These are phyloP conservation scores for Falciphora oryzae DNA, from an alignment of 2,329 filamentous ascomycete species.

Conservation along the genomic window DNA sequence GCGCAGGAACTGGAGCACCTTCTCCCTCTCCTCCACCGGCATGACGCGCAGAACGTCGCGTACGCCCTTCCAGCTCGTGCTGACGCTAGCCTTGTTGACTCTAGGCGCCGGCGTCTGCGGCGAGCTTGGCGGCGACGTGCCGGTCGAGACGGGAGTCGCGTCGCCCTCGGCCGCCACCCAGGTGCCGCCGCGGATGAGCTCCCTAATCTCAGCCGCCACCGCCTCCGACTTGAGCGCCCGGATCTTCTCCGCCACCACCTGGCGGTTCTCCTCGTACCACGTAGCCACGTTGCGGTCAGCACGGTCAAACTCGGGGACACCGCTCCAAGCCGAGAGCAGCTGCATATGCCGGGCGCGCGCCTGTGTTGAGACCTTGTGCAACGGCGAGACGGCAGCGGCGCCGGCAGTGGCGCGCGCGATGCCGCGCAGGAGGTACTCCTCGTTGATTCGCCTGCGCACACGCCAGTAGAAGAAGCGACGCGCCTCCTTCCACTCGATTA, in stretches of 20 bases:
- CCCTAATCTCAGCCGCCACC: conserved; percentile 57
- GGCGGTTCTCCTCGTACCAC: conserved; percentile 96
- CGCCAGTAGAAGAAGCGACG: conserved; percentile 99
- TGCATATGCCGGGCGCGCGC: conserved; percentile 63
- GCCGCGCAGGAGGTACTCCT: conserved; percentile 94
- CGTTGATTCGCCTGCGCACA: conserved; percentile 89
- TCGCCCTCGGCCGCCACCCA: conserved; percentile 2
- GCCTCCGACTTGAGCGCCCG: conserved; percentile 74
- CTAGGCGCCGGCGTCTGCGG: neutral
- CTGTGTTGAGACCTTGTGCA: conserved; percentile 26
- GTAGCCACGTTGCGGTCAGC: conserved; percentile 79
- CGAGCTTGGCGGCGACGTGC: conserved; percentile 28
- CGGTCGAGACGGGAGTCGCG: neutral
- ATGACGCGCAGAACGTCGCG: conserved; percentile 80
- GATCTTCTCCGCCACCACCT: conserved; percentile 75
- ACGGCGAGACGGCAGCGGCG: conserved; percentile 10
- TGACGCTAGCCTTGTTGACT: conserved; percentile 41
- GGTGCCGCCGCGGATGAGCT: conserved; percentile 50
- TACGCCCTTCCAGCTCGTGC: conserved; percentile 76
- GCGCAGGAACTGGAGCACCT: conserved; percentile 59
- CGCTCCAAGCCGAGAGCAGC: conserved; percentile 78
- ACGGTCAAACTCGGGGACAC: conserved; percentile 67
- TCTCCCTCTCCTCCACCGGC: conserved; percentile 82
- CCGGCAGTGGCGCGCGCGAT: conserved; percentile 50
- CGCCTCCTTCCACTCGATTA: conserved; percentile 80